Percentiles rank a stretch among this genome's conserved stretches.
These are phyloP conservation scores for Xenoacremonium recifei DNA, from an alignment of 2,329 filamentous ascomycete species.

Conservation along the genomic window DNA sequence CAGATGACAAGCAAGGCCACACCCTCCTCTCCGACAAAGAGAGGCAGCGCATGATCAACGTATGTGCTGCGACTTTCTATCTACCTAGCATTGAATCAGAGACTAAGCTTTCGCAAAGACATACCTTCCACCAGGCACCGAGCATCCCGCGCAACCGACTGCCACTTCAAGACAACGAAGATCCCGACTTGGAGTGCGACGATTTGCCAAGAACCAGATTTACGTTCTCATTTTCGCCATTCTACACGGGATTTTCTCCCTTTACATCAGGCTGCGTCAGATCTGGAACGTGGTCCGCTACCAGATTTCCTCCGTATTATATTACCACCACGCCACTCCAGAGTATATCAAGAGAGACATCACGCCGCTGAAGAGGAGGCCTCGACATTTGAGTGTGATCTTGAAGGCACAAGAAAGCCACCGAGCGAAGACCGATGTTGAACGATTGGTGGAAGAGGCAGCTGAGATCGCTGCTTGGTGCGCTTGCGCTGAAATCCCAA, in stretches of 20 bases:
- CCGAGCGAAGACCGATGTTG: slow-evolving; percentile 70
- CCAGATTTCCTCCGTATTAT: slow-evolving; percentile 76
- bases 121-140: slow-evolving; percentile 35
- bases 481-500: slow-evolving; percentile 81
- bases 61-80: slow-evolving; percentile 17
- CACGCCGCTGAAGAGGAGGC: slow-evolving; percentile 68
- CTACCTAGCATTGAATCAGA: background rate
- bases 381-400: slow-evolving; percentile 85
- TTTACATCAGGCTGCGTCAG: slow-evolving; percentile 81
- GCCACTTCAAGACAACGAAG: slow-evolving; percentile 26
- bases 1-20: slow-evolving; percentile 36
- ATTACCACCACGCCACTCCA: slow-evolving; percentile 94
- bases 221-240: slow-evolving; percentile 66
- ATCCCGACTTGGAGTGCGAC: slow-evolving; percentile 56
- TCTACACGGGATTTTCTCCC: slow-evolving; percentile 79
- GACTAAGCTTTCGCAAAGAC: slow-evolving; percentile 22
- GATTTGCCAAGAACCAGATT: slow-evolving; percentile 60
- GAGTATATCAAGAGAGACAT: slow-evolving; percentile 90
- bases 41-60: slow-evolving; percentile 35
- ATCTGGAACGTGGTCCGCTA: slow-evolving; percentile 77
- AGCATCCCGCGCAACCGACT: slow-evolving; percentile 24
- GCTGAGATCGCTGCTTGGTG: slow-evolving; percentile 94
- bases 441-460: slow-evolving; percentile 83
- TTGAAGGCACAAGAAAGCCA: slow-evolving; percentile 71
- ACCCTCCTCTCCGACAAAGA: slow-evolving; percentile 34